Conservation (phyloP, 2,329 filamentous ascomycete genomes). For the Chrysoporthe deuterocubensis region DNA sequence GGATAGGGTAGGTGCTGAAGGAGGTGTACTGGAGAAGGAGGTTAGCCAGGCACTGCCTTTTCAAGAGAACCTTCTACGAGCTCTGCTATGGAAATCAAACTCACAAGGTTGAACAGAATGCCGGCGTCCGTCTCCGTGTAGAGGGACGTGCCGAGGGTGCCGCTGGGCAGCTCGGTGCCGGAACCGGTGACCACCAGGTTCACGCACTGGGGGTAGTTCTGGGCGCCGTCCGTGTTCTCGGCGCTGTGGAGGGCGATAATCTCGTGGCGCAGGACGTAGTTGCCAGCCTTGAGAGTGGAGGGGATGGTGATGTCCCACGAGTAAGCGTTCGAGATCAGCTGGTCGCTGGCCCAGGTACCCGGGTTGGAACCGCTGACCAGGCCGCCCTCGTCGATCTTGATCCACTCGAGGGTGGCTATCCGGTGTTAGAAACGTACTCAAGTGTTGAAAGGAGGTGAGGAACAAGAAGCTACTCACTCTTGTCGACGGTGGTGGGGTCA, state of each 20-base stretch:
- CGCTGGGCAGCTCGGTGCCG: conserved; percentile 36
- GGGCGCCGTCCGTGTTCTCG: conserved; percentile 46
- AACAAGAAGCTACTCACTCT: conserved; percentile 20
- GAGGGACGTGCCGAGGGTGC: conserved; percentile 35
- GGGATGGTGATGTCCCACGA: conserved; percentile 47
- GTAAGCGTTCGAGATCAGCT: conserved; percentile 52
- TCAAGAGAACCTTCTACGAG: too few species aligned
- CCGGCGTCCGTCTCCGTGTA: conserved; percentile 34
- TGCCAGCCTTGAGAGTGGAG: conserved; percentile 39
- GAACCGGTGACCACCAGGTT: conserved; percentile 48
- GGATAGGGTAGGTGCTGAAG: conserved; percentile 34
- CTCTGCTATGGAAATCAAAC: neutral
- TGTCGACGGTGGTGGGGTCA: conserved; percentile 37
- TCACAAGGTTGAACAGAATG: conserved; percentile 35
- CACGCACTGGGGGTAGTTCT: conserved; percentile 53
- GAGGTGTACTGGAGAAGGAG: conserved; percentile 27
- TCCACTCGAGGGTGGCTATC: conserved; percentile 37
- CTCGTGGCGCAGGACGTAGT: conserved; percentile 54
- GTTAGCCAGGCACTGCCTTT: neutral
- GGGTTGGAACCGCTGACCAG: conserved; percentile 33
- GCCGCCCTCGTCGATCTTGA: conserved; percentile 43
- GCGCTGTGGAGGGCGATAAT: conserved; percentile 52
- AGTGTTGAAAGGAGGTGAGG: neutral
- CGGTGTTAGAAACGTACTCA: neutral
- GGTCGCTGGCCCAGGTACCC: conserved; percentile 40